phyloP scores from a whole-genome alignment of 495 filamentous ascomycete species.

The Aspergillus olivimuriae region DNA sequence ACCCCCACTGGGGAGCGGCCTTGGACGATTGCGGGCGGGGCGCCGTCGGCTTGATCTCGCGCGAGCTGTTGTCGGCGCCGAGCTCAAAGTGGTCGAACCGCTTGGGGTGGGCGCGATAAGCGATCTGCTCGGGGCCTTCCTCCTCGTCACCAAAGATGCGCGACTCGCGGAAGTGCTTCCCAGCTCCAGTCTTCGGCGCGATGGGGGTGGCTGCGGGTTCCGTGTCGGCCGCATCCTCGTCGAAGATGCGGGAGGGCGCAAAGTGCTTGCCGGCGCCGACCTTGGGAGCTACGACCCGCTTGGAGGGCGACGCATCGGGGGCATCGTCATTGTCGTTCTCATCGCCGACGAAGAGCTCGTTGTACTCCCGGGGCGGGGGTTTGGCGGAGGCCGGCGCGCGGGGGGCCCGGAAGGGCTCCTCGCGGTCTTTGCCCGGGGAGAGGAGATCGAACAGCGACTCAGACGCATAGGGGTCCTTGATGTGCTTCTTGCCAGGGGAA shows the following conservation, averaged over 20 bases:
- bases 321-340: slow-evolving; percentile 33
- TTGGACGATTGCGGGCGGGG: slow-evolving; percentile 50
- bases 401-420: slow-evolving; percentile 29
- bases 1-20: slow-evolving; percentile 69
- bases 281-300: slow-evolving; percentile 52
- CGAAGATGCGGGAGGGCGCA: slow-evolving; percentile 64
- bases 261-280: slow-evolving; percentile 64
- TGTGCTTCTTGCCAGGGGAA: slow-evolving; percentile 44
- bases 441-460: slow-evolving; percentile 46
- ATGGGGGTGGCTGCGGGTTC: slow-evolving; percentile 42
- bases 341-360: slow-evolving; percentile 56
- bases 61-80: slow-evolving; percentile 47
- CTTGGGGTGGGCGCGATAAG: slow-evolving; percentile 57
- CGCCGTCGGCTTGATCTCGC: slow-evolving; percentile 31
- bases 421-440: slow-evolving; percentile 28
- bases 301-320: slow-evolving; percentile 43
- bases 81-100: slow-evolving; percentile 89
- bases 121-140: slow-evolving; percentile 34
- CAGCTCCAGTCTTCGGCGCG: slow-evolving; percentile 56
- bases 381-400: slow-evolving; percentile 46
- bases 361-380: slow-evolving; percentile 55
- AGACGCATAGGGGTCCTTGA: slow-evolving; percentile 67
- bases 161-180: slow-evolving; percentile 59
- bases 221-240: slow-evolving; percentile 30
- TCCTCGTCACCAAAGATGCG: slow-evolving; percentile 62